Percentiles rank a stretch among this genome's conserved stretches.
Evolutionary conservation across 2,329 filamentous ascomycete species (phyloP).

Genomic region (Rachicladosporium sp.): DNA sequence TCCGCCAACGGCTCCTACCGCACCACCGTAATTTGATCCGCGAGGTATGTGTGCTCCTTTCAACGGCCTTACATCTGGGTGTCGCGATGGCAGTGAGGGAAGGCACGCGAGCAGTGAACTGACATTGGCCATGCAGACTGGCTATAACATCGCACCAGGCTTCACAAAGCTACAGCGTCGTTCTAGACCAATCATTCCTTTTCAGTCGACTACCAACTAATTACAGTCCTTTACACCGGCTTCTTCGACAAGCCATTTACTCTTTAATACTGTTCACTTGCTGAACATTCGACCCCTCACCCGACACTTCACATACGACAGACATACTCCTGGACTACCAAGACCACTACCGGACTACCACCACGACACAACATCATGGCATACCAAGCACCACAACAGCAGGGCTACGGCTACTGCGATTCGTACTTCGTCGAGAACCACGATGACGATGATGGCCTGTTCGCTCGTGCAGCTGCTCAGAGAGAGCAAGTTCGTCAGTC

Average conservation of each 20-base stretch:
- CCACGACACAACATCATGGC: slow-evolving; percentile 38
- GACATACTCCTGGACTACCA: too few species aligned
- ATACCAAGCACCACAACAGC: slow-evolving; percentile 29
- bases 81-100: slow-evolving; percentile 9
- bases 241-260: slow-evolving; percentile 37
- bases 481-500: slow-evolving; percentile 68
- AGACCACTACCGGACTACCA: slow-evolving; percentile 17
- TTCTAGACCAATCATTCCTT: slow-evolving; percentile 28
- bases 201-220: slow-evolving; percentile 40
- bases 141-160: slow-evolving; percentile 24
- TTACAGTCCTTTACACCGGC: slow-evolving; percentile 41
- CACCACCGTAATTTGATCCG: slow-evolving; percentile 36
- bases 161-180: slow-evolving; percentile 11
- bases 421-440: slow-evolving; percentile 55
- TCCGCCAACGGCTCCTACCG: slow-evolving; percentile 15
- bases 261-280: slow-evolving; percentile 33
- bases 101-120: slow-evolving; percentile 15
- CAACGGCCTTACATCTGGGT: slow-evolving; percentile 13
- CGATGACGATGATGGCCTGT: slow-evolving; percentile 41
- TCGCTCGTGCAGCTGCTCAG: slow-evolving; percentile 49
- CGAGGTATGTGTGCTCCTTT: slow-evolving; percentile 29
- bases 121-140: slow-evolving; percentile 25
- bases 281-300: slow-evolving; percentile 31
- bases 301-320: slow-evolving; percentile 30
- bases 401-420: slow-evolving; percentile 51